Base-by-base conservation (phyloP, 2,329 filamentous ascomycete genomes). In the Aspergillus alliaceus region DNA sequence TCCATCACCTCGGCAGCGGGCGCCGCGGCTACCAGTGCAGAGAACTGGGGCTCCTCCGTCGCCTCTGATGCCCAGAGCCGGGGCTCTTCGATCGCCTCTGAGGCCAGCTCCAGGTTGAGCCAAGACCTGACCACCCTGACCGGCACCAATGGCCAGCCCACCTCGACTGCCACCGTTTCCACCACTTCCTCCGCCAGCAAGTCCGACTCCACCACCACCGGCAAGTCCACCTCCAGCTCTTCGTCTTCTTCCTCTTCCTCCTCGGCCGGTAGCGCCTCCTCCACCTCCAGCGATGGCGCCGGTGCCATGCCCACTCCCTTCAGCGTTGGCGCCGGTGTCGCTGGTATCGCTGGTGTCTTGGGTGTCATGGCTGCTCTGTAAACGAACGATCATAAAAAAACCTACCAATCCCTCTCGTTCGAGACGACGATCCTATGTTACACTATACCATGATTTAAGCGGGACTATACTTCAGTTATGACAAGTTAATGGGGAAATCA, bases 361-460 rank as follows among this genome's bases (percentile, higher is more conserved):
- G 68, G 68, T 53, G 53, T 69, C 31, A 71, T 71, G 67, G 66
- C 60, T 59, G 68, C 64, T 53, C 64, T 71, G 56, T 71, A 70
- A 64, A 59, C 29, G 18, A 15, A 27, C n/a, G 2, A 29, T 8
- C 14, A 31, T n/a, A 31, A 31, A 25, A 24, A 15, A 24, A 5
- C 6, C 14, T 29, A n/a, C 6, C 14, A 18, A 7, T 18, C 2
- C 15, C 40, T 3, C 25, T 31, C 11, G 20, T 27, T 32, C 3
- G 44, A 27, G 8, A 31, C 44, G 15, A 32, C 20, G 25, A 32
- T 12, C 15, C 20, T 48, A 24, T 40, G 29, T 22, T 24, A 48
- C 29, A 48, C 7, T 48, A 48, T 48, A 48, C 44, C 44, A 48
- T 32, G 27, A 20, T 48, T 48, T 34, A 32, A 48, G 44, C 44